Evolutionary conservation across 2,329 filamentous ascomycete genomes (phyloP), one percentile per base, ranked within the genome.

Genomic region (Colletotrichum sp.): DNA sequence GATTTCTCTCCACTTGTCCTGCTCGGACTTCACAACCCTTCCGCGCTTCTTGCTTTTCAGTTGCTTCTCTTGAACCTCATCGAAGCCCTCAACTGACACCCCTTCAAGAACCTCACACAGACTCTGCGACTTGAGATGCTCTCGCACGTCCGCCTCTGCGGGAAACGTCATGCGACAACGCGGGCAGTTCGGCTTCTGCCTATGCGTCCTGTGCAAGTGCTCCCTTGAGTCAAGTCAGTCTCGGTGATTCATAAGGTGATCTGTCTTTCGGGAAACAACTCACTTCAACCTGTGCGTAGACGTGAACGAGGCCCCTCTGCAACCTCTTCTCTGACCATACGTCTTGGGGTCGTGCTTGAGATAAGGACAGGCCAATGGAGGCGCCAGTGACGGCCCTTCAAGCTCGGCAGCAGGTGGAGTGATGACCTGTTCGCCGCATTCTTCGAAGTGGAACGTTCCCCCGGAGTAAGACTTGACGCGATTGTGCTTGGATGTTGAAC

Each of bases 41-140:
- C 15, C 24, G 7, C 63, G 34, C 52, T 72, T 72, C 49, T 72
- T 72, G 9, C 70, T 72, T 3, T 26, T 59, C 24, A 72, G 4
- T 1, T 49, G 8, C 26, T 60, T n/a, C 30, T 34, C 24, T 9
- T 67, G 70, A 5, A 8, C 15, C 4, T 44, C 21, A 4, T 68
- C 36, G 4, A 49, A 68, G 3, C 70, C 70, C 18, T 67, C 52
- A 3, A 72, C 3, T 0, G 6, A 4, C 6, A n/a, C 34, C 16
- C 28, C 63, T 10, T 34, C 28, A 10, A 21, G 10, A 8, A 49
- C 32, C 10, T 67, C n/a, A 21, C 70, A 72, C 1, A 49, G 39
- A 6, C 2, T 26, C 1, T 44, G 13, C 9, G 63, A 59, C 13
- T 72, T 59, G 5, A 72, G 18, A 9, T 72, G 70, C 2, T 8